These are phyloP conservation scores for Ascochyta rabiei DNA, from an alignment of 2,329 filamentous ascomycete species.

Conservation along the genomic window DNA sequence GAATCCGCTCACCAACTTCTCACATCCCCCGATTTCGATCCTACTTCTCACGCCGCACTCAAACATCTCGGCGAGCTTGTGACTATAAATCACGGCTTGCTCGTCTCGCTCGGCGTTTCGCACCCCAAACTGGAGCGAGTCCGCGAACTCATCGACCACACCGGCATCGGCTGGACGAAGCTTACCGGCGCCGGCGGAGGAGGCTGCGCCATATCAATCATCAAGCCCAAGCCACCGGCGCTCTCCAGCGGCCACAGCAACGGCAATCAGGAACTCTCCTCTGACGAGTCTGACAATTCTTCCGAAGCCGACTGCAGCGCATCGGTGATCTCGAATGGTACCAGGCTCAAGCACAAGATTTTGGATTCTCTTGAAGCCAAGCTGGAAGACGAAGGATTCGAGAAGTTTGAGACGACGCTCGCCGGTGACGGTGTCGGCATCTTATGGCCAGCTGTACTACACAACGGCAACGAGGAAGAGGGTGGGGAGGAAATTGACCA, in stretches of 20 bases:
- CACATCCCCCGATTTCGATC: conserved; percentile 69
- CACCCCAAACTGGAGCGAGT: conserved; percentile 92
- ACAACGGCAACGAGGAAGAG: conserved; percentile 80
- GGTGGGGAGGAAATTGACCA: conserved; percentile 92
- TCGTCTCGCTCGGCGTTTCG: conserved; percentile 90
- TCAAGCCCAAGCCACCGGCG: conserved; percentile 65
- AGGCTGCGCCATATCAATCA: conserved; percentile 90
- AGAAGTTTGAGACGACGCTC: conserved; percentile 85
- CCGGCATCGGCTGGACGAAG: conserved; percentile 95
- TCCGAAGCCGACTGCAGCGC: conserved; percentile 35
- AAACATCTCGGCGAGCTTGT: conserved; percentile 83
- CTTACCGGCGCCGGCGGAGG: conserved; percentile 94
- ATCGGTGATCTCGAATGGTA: conserved; percentile 40
- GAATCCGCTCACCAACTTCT: conserved; percentile 63
- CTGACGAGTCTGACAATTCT: conserved; percentile 33
- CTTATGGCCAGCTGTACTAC: conserved; percentile 87
- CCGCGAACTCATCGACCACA: conserved; percentile 81
- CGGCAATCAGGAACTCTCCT: conserved; percentile 26
- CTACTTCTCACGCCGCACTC: conserved; percentile 67
- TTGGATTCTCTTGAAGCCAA: conserved; percentile 68
- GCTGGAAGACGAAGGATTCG: conserved; percentile 68
- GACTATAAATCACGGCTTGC: conserved; percentile 89
- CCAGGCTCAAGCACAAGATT: conserved; percentile 45
- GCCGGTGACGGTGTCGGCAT: conserved; percentile 94
- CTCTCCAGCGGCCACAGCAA: conserved; percentile 54